Evolutionary conservation across 2,329 filamentous ascomycete species (phyloP).

Genomic region (Tolypocladium guangdongense): DNA sequence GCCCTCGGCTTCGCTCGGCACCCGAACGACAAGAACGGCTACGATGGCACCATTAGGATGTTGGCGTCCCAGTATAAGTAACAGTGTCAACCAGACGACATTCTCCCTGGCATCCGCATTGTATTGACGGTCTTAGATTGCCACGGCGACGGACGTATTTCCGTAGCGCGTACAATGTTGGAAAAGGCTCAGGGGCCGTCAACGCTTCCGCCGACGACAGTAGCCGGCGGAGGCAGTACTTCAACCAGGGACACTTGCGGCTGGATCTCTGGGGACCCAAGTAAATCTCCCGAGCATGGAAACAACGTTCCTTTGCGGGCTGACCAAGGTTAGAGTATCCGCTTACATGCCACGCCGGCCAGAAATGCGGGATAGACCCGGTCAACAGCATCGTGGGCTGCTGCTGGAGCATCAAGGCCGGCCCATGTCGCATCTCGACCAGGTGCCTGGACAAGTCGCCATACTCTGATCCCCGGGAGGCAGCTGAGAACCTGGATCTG

Average conservation of each 20-base stretch:
- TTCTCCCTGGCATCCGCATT: background rate
- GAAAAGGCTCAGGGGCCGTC: background rate
- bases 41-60: background rate
- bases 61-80: background rate
- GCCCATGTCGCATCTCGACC: slow-evolving; percentile 6
- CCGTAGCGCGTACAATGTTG: background rate
- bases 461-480: background rate
- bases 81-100: background rate
- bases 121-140: no score
- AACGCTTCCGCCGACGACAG: background rate
- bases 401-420: slow-evolving; percentile 7
- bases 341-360: slow-evolving; percentile 8
- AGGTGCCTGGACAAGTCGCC: slow-evolving; percentile 6
- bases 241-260: slow-evolving; percentile 7
- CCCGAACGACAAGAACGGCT: background rate
- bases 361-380: slow-evolving; percentile 8
- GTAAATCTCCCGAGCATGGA: background rate
- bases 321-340: slow-evolving; percentile 4
- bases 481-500: slow-evolving; percentile 1
- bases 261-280: slow-evolving; percentile 10
- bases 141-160: background rate
- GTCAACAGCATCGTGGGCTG: slow-evolving; percentile 9
- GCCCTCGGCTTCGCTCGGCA: background rate
- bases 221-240: background rate
- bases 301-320: background rate